These are phyloP conservation scores for Aureobasidium zeae DNA, from an alignment of 2,329 filamentous ascomycete species.

Conservation along the genomic window DNA sequence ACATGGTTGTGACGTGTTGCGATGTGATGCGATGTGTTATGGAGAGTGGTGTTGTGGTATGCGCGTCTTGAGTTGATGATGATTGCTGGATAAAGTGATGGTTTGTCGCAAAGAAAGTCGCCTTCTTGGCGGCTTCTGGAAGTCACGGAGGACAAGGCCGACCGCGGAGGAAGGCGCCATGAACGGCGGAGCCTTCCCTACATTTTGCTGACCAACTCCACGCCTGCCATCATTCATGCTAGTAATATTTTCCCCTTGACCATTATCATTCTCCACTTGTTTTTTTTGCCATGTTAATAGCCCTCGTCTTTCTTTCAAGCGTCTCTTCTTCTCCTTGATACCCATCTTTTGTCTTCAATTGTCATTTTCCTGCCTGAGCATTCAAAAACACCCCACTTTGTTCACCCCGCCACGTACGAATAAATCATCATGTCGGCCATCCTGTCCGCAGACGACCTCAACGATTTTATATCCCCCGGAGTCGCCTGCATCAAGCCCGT, in stretches of 20 bases:
- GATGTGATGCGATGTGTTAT: neutral
- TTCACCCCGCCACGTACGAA: slow-evolving; percentile 8
- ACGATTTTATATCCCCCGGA: slow-evolving; percentile 97
- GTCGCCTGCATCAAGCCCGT: slow-evolving; percentile 98
- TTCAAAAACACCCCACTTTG: slow-evolving; percentile 1
- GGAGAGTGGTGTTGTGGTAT: neutral
- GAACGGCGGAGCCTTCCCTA: too few species aligned
- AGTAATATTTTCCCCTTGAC: slow-evolving; percentile 9
- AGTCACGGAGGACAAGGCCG: too few species aligned
- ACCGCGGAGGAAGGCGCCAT: too few species aligned
- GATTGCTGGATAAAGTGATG: neutral
- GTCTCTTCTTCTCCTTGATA: neutral
- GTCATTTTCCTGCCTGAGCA: neutral
- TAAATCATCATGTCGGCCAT: slow-evolving; percentile 76
- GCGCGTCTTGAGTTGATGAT: neutral
- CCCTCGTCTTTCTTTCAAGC: neutral
- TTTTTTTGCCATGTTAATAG: neutral
- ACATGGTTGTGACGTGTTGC: slow-evolving; percentile 1
- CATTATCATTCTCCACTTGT: neutral
- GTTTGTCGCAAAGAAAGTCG: neutral
- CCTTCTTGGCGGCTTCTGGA: too few species aligned
- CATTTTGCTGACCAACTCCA: slow-evolving; percentile 10
- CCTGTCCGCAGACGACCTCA: slow-evolving; percentile 89
- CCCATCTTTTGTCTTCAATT: neutral
- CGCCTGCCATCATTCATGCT: too few species aligned